Base-by-base conservation (phyloP, 1,284 basidiomycete genomes). In the Heliocybe sulcata region DNA sequence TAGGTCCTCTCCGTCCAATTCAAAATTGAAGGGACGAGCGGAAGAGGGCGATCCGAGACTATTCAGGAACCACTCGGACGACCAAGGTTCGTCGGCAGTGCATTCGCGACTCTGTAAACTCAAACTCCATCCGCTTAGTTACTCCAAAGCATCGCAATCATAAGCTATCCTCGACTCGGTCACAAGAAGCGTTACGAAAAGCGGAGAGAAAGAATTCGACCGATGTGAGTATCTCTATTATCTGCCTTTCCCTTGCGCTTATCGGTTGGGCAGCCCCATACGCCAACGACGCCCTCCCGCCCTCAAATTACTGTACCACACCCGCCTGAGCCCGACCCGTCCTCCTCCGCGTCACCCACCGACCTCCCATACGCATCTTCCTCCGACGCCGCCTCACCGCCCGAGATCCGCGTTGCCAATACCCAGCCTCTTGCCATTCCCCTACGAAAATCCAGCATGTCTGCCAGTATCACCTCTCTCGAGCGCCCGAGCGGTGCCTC, bases 351-450 rank as follows among this genome's bases (percentile, higher is more conserved):
- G 55, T 54, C 16, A 35, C 27, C 14, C 25, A 25, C 29, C n/a
- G 51, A 23, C 51, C 55, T 20, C 45, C 42, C 35, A 57, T 53
- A 35, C 29, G 56, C 31, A 45, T 61, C 16, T 64, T 75, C 58
- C 66, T 68, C 27, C 71, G 70, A 55, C 62, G 65, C 38, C 16
- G 6, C 38, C 19, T 20, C 16, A 20, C 38, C 38, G 3, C 16
- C 16, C 38, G 38, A 42, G 8, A 16, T 16, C 38, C 38, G 38
- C 38, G 16, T 42, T 6, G 38, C 38, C 4, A 42, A 42, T 52
- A 51, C 23, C 57, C 51, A 29, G 4, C 35, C 48, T 56, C 16
- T 35, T 48, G 38, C 47, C 25, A 45, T 35, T 56, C 35, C n/a
- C 23, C 53, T 31, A 48, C 20, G 19, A 53, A 6, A 6, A 49